These are phyloP conservation scores for Emergomyces orientalis DNA, from an alignment of 2,329 filamentous ascomycete species.

Conservation along the genomic window DNA sequence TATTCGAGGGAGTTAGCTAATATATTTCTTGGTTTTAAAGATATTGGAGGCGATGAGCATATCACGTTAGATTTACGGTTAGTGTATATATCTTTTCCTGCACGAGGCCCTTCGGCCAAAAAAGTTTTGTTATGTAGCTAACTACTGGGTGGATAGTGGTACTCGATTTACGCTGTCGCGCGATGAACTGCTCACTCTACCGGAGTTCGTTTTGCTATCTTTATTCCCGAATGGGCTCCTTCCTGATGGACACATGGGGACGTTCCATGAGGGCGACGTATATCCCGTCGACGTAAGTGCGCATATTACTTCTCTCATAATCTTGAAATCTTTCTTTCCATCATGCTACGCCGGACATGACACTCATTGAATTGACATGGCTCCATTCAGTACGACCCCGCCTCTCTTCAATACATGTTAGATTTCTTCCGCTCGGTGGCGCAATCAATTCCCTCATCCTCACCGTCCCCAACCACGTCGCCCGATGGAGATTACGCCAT, in stretches of 20 bases:
- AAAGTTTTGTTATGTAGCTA: conserved; percentile 14
- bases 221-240: conserved; percentile 97
- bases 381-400: conserved; percentile 75
- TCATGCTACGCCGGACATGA: background rate
- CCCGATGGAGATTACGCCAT: conserved; percentile 54
- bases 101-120: conserved; percentile 6
- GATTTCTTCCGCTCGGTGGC: conserved; percentile 96
- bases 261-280: conserved; percentile 83
- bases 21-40: conserved; percentile 7
- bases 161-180: conserved; percentile 87
- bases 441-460: conserved; percentile 71
- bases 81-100: conserved; percentile 18
- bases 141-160: conserved; percentile 9
- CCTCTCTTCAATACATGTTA: conserved; percentile 96
- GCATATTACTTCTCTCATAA: conserved; percentile 18
- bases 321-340: background rate
- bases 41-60: conserved; percentile 64
- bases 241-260: conserved; percentile 90
- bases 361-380: conserved; percentile 10
- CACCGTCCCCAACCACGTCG: conserved; percentile 55
- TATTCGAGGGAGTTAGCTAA: background rate
- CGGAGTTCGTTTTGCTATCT: conserved; percentile 95
- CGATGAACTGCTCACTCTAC: conserved; percentile 88
- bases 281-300: conserved; percentile 91
- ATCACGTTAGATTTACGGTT: conserved; percentile 92